Conservation (phyloP, 75 land plant species). For the Sequoia sempervirens region DNA sequence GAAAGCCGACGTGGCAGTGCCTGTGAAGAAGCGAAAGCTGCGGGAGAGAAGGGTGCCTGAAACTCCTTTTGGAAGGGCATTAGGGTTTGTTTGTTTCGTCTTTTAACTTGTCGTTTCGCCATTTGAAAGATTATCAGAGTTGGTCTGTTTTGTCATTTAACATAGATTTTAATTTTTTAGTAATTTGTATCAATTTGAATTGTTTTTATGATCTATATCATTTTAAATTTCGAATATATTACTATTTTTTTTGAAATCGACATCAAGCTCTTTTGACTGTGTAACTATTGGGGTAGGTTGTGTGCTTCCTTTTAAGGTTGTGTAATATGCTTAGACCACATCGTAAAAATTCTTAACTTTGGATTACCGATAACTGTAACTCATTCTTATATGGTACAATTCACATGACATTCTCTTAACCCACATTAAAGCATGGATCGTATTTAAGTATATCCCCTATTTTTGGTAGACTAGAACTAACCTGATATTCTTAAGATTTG, state of each 20-base stretch:
- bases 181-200: not conserved
- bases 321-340: not conserved
- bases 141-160: not conserved
- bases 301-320: not conserved
- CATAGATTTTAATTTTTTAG: not conserved
- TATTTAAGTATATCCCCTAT: no score
- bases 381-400: no score
- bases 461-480: no score
- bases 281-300: not conserved
- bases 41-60: slow-evolving; percentile 84
- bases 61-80: no score
- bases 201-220: not conserved
- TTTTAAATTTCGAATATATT: not conserved
- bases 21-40: slow-evolving; percentile 44
- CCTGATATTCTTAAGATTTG: no score
- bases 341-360: no score
- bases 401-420: no score
- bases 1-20: not conserved
- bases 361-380: no score
- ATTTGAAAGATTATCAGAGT: no score
- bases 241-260: not conserved
- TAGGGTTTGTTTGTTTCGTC: no score
- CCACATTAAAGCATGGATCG: no score
- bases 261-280: not conserved
- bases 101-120: not conserved